Evolutionary conservation across 1,139 yeast genomes (phyloP).

Genomic region (Suhomyces bribrorum): DNA sequence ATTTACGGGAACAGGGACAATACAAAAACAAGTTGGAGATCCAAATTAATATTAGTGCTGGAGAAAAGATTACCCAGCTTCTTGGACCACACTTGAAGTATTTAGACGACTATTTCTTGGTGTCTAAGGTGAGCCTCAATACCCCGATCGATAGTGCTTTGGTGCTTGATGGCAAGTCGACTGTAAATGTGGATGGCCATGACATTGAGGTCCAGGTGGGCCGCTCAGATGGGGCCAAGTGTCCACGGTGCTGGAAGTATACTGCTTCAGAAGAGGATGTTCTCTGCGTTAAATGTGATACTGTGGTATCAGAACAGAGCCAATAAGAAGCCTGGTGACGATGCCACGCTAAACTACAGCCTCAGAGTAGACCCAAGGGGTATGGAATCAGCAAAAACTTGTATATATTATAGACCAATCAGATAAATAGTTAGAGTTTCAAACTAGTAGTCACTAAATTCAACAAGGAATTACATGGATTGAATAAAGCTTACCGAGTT

Average conservation of each 20-base stretch:
- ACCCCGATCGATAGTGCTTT: not conserved
- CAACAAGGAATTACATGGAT: too few species aligned
- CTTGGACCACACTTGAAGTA: slow-evolving; percentile 28
- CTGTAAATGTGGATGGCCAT: slow-evolving; percentile 26
- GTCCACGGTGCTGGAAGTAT: slow-evolving; percentile 95
- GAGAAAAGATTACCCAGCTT: slow-evolving; percentile 12
- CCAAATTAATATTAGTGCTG: slow-evolving; percentile 40
- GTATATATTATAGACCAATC: too few species aligned
- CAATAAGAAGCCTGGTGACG: too few species aligned
- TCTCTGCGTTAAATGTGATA: slow-evolving; percentile 70
- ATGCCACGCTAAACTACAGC: too few species aligned
- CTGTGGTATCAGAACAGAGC: slow-evolving; percentile 19
- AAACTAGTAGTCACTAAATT: too few species aligned
- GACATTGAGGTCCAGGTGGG: slow-evolving; percentile 38
- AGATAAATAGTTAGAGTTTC: too few species aligned
- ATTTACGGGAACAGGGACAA: slow-evolving; percentile 29
- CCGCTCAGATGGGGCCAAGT: slow-evolving; percentile 55
- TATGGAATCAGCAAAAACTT: too few species aligned
- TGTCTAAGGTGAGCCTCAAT: slow-evolving; percentile 54
- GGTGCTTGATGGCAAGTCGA: slow-evolving; percentile 1
- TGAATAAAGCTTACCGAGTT: too few species aligned
- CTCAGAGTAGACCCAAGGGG: too few species aligned
- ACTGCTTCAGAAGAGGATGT: slow-evolving; percentile 51
- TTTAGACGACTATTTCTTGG: slow-evolving; percentile 63
- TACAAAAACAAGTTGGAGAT: slow-evolving; percentile 71